phyloP scores from a whole-genome alignment of 2,329 filamentous ascomycete genomes.

The Fusarium keratoplasticum region DNA sequence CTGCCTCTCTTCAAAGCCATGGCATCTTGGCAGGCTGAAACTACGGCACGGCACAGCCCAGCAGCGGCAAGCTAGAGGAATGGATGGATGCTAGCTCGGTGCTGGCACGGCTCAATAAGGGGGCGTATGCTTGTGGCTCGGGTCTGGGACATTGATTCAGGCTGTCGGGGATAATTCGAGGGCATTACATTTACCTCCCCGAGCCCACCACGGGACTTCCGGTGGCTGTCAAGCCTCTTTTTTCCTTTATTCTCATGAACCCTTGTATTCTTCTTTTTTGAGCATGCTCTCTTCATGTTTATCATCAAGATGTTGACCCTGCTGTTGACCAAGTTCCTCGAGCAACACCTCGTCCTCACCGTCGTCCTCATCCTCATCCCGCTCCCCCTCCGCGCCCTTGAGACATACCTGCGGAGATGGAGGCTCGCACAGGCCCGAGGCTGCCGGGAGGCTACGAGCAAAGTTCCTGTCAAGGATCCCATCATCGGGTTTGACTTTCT shows the following conservation, averaged over 20 bases:
- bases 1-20: constrained; percentile 6
- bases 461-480: constrained; percentile 45
- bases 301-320: constrained; percentile 31
- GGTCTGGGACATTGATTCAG: constrained; percentile 45
- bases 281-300: not conserved
- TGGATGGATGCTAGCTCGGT: not conserved
- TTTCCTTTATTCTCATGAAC: not conserved
- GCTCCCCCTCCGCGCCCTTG: constrained; percentile 22
- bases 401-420: constrained; percentile 27
- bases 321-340: constrained; percentile 25
- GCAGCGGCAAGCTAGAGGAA: constrained; percentile 1
- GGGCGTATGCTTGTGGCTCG: constrained; percentile 26
- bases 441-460: constrained; percentile 39
- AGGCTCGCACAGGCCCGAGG: constrained; percentile 33
- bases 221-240: constrained; percentile 26
- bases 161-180: constrained; percentile 39
- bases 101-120: not conserved
- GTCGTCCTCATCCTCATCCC: constrained; percentile 34
- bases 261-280: constrained; percentile 9
- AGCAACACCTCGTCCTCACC: constrained; percentile 31
- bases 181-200: constrained; percentile 36
- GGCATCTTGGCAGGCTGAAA: constrained; percentile 18
- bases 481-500: constrained; percentile 52
- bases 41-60: constrained; percentile 10
- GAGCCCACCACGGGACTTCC: constrained; percentile 16